These are phyloP conservation scores for Ophiostoma australiae DNA, from an alignment of 2,329 filamentous ascomycete genomes.

Conservation along the genomic window DNA sequence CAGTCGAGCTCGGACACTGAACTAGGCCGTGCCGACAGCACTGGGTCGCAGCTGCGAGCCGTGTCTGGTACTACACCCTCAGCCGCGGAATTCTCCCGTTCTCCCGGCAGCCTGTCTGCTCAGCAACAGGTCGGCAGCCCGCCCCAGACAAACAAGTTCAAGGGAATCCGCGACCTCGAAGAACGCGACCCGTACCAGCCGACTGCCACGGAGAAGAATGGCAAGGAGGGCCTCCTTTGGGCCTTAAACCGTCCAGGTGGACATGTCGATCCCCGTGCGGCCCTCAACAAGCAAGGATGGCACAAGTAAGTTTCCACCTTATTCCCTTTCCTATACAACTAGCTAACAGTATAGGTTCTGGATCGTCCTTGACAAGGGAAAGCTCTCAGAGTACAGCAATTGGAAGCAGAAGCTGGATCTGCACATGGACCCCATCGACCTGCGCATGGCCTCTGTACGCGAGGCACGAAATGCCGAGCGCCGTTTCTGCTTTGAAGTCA, in stretches of 20 bases:
- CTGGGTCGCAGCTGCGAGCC: slow-evolving; percentile 60
- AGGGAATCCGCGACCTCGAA: slow-evolving; percentile 86
- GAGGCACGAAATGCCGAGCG: slow-evolving; percentile 93
- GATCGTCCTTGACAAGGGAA: slow-evolving; percentile 96
- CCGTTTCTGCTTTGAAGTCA: slow-evolving; percentile 96
- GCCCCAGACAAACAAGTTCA: slow-evolving; percentile 62
- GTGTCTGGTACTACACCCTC: slow-evolving; percentile 41
- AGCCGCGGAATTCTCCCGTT: slow-evolving; percentile 48
- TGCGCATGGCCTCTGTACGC: slow-evolving; percentile 92
- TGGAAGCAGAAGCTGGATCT: slow-evolving; percentile 97
- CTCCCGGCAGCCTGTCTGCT: slow-evolving; percentile 52
- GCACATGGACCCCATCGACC: slow-evolving; percentile 96
- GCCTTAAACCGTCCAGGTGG: slow-evolving; percentile 87
- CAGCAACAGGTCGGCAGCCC: slow-evolving; percentile 48
- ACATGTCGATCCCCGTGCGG: slow-evolving; percentile 82
- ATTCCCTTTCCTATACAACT: not conserved
- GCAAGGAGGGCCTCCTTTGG: slow-evolving; percentile 94
- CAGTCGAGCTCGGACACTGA: slow-evolving; percentile 60
- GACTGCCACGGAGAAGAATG: slow-evolving; percentile 52
- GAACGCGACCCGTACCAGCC: slow-evolving; percentile 63
- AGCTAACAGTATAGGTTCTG: slow-evolving; percentile 57
- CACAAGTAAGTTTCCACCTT: slow-evolving; percentile 62
- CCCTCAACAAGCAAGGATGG: slow-evolving; percentile 95
- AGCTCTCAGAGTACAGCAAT: slow-evolving; percentile 95
- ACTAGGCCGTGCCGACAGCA: slow-evolving; percentile 68